Evolutionary conservation across 805 yeast species (phyloP), one percentile per base, ranked within the genome.

Genomic region (Candida lessepsii): DNA sequence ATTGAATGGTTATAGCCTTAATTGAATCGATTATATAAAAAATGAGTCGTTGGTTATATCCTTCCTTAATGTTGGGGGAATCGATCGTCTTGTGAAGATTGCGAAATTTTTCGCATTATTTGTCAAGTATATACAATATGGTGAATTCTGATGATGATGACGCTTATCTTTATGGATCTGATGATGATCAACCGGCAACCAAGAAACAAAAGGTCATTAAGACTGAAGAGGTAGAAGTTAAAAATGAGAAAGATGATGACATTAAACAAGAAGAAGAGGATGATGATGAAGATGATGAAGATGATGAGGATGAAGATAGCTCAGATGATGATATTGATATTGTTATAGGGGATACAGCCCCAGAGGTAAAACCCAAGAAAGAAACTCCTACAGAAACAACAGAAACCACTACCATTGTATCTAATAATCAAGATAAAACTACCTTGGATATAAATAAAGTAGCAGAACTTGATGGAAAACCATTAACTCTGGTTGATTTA

Each of bases 281-380:
- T 4, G 69, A 61, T 5, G 61, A 59, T 4, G 70, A 64, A 15
- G 72, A 58, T 2, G 75, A 67, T 3, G 76, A 64, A 2, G 76
- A 65, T 2, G 73, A 63, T 6, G 70, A 63, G 6, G 76, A 67
- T 9, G 74, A 62, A 5, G 81, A 73, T 14, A 37, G 43, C 15
- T 75, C 72, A 7, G 82, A 75, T 14, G 83, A 81, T 40, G 93
- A 86, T 53, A 77, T 90, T 25, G 96, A 90, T 60, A 85, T 91
- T 55, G 84, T 90, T 35, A 84, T 90, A 17, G 76, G 73, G 6
- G 71, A 66, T 10, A 46, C 60, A 2, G 50, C 61, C 24, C 56
- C 52, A 7, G 55, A 63, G 13, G 68, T 60, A 19, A 28, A 28
- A 54, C 71, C 17, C 27, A 37, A 51, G 47, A 18, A 35, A 37